Evolutionary conservation across 768 basidiomycete species (phyloP).

Genomic region (Daedaleopsis sinensis): DNA sequence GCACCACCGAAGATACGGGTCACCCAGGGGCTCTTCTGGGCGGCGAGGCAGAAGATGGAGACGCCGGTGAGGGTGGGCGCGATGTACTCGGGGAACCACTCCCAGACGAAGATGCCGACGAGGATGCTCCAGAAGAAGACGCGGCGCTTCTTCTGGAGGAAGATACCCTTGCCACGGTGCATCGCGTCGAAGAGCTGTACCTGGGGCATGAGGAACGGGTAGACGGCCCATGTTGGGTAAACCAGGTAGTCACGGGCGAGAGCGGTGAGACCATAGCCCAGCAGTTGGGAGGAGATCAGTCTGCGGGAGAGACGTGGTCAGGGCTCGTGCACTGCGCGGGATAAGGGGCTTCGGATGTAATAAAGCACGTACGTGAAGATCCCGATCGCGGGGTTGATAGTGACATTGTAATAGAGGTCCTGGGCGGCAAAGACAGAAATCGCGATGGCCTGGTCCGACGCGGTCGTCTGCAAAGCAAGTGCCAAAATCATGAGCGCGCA

Average conservation of each 20-base stretch:
- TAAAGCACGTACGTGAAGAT: conserved; percentile 35
- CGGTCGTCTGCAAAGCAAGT: conserved; percentile 14
- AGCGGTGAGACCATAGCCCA: conserved; percentile 36
- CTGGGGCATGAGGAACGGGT: conserved; percentile 42
- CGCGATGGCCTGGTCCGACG: conserved; percentile 29
- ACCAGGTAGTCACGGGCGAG: conserved; percentile 53
- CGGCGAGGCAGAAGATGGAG: conserved; percentile 58
- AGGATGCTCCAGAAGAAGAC: conserved; percentile 38
- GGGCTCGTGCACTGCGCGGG: not conserved
- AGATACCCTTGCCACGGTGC: conserved; percentile 43
- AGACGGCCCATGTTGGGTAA: conserved; percentile 51
- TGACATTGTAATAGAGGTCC: conserved; percentile 40
- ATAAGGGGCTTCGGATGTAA: not conserved
- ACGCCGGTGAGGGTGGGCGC: conserved; percentile 56
- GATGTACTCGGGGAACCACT: conserved; percentile 42
- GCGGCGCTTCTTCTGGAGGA: conserved; percentile 39
- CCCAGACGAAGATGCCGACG: conserved; percentile 45
- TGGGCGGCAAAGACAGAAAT: conserved; percentile 30
- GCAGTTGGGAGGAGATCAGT: conserved; percentile 32
- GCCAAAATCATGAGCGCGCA: not conserved
- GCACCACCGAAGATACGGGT: conserved; percentile 64
- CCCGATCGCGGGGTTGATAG: conserved; percentile 27
- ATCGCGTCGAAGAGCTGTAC: conserved; percentile 47
- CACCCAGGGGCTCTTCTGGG: conserved; percentile 50
- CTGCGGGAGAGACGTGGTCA: not conserved